Conservation (phyloP, 108 stramenopile species). For the Schizochytrium sp. region DNA sequence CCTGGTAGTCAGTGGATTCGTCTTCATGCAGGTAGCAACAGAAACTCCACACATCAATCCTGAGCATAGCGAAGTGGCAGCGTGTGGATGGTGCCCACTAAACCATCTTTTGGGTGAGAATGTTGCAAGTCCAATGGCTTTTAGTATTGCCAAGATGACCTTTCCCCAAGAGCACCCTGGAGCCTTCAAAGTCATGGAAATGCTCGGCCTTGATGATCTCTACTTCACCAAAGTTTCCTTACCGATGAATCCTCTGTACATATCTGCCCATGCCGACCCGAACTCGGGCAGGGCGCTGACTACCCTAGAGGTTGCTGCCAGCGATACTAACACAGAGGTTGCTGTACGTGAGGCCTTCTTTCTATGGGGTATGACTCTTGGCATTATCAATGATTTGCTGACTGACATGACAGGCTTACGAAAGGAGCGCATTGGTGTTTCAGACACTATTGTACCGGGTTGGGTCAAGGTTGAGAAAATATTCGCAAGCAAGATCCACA, state of each 20-base stretch:
- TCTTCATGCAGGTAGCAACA: neutral
- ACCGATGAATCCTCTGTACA: conserved; percentile 18
- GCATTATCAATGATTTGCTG: conserved; percentile 39
- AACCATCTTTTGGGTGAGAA: neutral
- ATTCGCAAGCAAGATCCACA: neutral
- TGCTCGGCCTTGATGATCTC: neutral
- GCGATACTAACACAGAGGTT: neutral
- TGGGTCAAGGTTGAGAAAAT: neutral
- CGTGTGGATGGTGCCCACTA: conserved; percentile 25
- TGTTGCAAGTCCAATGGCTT: neutral
- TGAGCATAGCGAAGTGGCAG: conserved; percentile 21
- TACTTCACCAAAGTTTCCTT: neutral
- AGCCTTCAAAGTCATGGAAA: conserved; percentile 32
- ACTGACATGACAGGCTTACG: neutral
- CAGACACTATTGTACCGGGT: neutral
- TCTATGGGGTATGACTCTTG: conserved; percentile 54
- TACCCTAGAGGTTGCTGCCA: neutral
- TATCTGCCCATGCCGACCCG: neutral
- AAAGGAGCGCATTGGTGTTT: neutral
- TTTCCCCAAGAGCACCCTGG: conserved; percentile 13
- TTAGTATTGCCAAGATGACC: neutral
- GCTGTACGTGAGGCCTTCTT: conserved; percentile 16
- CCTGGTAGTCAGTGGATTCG: conserved; percentile 1
- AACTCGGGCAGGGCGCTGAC: neutral
- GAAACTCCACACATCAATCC: neutral